These are phyloP conservation scores for Botrytis deweyae DNA, from an alignment of 2,329 filamentous ascomycete genomes.

Conservation along the genomic window DNA sequence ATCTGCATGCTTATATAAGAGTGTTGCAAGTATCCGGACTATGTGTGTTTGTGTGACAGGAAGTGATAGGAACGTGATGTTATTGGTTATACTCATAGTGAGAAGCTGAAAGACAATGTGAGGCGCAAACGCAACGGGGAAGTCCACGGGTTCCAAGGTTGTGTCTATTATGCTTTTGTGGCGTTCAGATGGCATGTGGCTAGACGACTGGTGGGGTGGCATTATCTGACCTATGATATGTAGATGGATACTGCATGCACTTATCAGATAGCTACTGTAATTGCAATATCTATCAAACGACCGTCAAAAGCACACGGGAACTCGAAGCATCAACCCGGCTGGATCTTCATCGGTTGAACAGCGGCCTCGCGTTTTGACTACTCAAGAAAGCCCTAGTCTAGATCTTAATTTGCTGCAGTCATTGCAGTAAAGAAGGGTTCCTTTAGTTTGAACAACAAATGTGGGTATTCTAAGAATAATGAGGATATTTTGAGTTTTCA, in stretches of 20 bases:
- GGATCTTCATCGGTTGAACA: background rate
- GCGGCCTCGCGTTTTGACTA: background rate
- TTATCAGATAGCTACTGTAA: background rate
- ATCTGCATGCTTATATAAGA: background rate
- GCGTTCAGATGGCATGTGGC: background rate
- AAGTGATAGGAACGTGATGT: background rate
- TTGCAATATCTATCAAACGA: background rate
- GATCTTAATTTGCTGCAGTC: background rate
- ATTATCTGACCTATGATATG: background rate
- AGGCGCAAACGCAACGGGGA: background rate
- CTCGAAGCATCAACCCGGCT: background rate
- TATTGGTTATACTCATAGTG: background rate
- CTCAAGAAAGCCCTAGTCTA: background rate
- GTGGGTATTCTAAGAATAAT: background rate
- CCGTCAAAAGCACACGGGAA: background rate
- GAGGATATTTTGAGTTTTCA: background rate
- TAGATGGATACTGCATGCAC: background rate
- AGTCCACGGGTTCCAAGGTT: background rate
- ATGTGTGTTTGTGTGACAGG: background rate
- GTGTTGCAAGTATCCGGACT: background rate
- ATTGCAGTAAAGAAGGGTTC: background rate
- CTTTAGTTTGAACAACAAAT: background rate
- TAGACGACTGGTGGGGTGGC: background rate
- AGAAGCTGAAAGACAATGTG: conserved; percentile 2
- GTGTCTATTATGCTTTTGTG: background rate